Evolutionary conservation across 805 yeast genomes (phyloP).

Genomic region (Starmerella bacillaris): DNA sequence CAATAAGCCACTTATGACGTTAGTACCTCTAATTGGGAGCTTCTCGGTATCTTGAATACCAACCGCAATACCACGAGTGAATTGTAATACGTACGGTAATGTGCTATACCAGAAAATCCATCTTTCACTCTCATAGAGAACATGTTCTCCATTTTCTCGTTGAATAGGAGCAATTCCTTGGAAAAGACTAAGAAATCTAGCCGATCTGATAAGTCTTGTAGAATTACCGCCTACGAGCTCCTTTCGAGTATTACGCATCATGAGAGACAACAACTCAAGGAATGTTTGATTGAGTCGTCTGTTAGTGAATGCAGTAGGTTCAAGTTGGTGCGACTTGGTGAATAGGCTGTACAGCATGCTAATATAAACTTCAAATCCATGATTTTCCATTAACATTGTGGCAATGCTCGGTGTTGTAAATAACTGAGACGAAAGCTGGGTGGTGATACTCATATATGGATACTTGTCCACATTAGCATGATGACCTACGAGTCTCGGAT

Average conservation of each 20-base stretch:
- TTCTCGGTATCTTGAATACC: conserved; percentile 15
- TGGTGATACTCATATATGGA: conserved; percentile 63
- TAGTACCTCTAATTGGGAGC: not conserved
- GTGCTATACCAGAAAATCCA: conserved; percentile 58
- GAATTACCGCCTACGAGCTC: conserved; percentile 29
- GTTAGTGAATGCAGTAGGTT: conserved; percentile 39
- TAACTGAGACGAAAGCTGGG: conserved; percentile 62
- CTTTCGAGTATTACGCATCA: conserved; percentile 48
- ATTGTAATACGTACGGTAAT: conserved; percentile 45
- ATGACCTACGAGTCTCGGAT: conserved; percentile 55
- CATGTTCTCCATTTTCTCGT: conserved; percentile 64
- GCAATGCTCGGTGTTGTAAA: conserved; percentile 81
- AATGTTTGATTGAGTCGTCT: conserved; percentile 64
- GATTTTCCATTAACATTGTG: conserved; percentile 39
- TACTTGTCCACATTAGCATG: conserved; percentile 65
- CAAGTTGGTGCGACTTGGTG: conserved; percentile 32
- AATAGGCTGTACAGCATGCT: conserved; percentile 47
- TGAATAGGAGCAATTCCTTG: conserved; percentile 62
- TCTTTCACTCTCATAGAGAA: conserved; percentile 77
- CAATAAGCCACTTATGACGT: conserved; percentile 1
- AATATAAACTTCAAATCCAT: conserved; percentile 44
- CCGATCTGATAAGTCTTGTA: conserved; percentile 37
- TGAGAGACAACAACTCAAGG: conserved; percentile 58
- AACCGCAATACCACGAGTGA: conserved; percentile 22
- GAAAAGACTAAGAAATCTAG: conserved; percentile 48